phyloP scores from a whole-genome alignment of 768 basidiomycete genomes.

The Boletales sp. region DNA sequence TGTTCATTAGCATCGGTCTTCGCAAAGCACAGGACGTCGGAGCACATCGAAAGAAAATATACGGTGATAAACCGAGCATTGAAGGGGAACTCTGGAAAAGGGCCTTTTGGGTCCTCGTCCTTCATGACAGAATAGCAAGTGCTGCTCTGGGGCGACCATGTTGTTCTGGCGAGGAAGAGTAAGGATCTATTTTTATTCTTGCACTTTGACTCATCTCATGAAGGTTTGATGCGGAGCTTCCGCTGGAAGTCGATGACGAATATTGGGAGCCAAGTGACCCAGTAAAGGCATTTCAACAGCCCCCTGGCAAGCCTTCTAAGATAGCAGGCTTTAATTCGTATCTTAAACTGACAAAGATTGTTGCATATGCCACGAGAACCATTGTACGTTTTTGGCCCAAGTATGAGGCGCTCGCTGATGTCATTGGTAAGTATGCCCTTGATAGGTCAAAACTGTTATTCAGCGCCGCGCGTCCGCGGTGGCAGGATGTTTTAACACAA shows the following conservation, averaged over 20 bases:
- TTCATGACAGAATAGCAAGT: conserved; percentile 56
- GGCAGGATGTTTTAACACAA: conserved; percentile 60
- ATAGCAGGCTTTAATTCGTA: conserved; percentile 61
- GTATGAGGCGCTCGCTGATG: neutral
- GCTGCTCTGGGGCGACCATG: conserved; percentile 54
- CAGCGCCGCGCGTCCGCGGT: conserved; percentile 49
- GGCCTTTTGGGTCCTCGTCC: conserved; percentile 68
- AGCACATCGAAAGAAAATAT: conserved; percentile 64
- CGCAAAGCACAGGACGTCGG: conserved; percentile 75
- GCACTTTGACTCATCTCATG: conserved; percentile 5
- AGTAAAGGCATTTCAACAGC: conserved; percentile 61
- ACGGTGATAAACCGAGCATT: conserved; percentile 41
- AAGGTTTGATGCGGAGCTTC: conserved; percentile 81
- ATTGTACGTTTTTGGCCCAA: conserved; percentile 44
- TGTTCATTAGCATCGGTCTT: conserved; percentile 48
- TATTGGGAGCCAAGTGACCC: conserved; percentile 64
- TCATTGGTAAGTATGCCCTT: conserved; percentile 54
- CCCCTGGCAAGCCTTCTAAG: conserved; percentile 51
- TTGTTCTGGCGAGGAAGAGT: conserved; percentile 66
- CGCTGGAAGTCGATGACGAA: conserved; percentile 78
- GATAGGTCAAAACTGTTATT: conserved; percentile 57
- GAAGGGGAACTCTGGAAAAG: conserved; percentile 78
- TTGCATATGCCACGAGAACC: conserved; percentile 65
- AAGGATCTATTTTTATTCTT: conserved; percentile 16
- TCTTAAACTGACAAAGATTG: conserved; percentile 65